Base-by-base conservation (phyloP, 768 basidiomycete species). In the Tubosaeta sp. region DNA sequence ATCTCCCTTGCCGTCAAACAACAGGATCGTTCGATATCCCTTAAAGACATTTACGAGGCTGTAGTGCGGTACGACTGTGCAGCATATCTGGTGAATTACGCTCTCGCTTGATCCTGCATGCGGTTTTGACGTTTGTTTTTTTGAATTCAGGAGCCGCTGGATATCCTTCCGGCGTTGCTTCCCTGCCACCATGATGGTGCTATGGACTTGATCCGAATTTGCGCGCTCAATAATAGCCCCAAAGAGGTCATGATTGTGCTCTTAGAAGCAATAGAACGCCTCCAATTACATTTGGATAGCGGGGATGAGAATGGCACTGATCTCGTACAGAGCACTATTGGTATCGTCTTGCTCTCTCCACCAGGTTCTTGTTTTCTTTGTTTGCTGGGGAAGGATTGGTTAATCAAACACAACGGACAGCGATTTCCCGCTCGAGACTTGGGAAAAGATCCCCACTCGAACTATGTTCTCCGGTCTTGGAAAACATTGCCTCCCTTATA, bases 241-340 rank as follows among this genome's bases (percentile, higher is more conserved):
- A 78, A 77, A 52, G 77, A 78, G 57, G 54, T 72, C 22, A 46
- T 76, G 37, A 71, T 78, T 45, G 72, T 72, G 2, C 43, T 70
- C 16, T 74, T 77, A 46, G 77, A 76, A 56, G 58, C 56, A 6
- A 50, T 72, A 29, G 78, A 76, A 54, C 51, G 50, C 26, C 43
- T 78, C 19, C 56, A 61, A 25, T 48, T 43, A 5, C 38, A 14
- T 48, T 25, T 52, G 35, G 48, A 60, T 48, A 47, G 49, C 22
- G 58, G 59, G 12, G 61, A 57, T 11, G 42, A 33, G 1, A 51
- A 59, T 12, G 50, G 39, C 7, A 3, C 27, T 0, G 37, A 46
- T 19, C 25, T 50, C 13, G 57, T 54, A 3, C 64, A 58, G 47
- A 58, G 48, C 16, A 41, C 49, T 6, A 60, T 58, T 7, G 51